Conservation (phyloP, 139 green algal species). For the Zygnema circumcarinatum region DNA sequence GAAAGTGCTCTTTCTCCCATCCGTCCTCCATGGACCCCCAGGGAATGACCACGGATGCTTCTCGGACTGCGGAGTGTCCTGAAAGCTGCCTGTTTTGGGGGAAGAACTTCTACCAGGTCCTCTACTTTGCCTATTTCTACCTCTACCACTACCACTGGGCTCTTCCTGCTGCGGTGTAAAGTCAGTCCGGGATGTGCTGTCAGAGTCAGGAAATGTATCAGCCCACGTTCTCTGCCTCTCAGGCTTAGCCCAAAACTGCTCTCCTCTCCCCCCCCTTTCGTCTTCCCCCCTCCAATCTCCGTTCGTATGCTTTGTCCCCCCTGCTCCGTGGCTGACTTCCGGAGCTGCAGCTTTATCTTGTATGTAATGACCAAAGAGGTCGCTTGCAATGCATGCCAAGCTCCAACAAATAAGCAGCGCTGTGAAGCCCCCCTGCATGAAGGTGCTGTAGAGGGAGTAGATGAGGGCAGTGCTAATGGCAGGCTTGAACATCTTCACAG, state of each 20-base stretch:
- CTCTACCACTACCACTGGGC: not conserved
- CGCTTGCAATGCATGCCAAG: slow-evolving; percentile 5
- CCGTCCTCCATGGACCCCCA: not conserved
- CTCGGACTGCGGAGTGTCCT: no score
- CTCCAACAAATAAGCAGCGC: slow-evolving; percentile 59
- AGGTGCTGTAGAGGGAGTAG: slow-evolving; percentile 71
- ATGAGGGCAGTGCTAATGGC: slow-evolving; percentile 71
- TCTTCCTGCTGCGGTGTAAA: not conserved
- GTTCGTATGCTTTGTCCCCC: not conserved
- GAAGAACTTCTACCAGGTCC: not conserved
- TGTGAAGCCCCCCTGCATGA: slow-evolving; percentile 70
- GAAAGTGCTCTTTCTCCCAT: not conserved
- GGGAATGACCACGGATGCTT: not conserved
- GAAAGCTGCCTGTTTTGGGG: no score
- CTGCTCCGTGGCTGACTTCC: not conserved
- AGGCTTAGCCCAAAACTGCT: not conserved
- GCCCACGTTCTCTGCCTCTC: not conserved
- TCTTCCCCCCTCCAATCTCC: not conserved
- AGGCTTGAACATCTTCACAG: slow-evolving; percentile 53
- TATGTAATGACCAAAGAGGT: slow-evolving; percentile 24
- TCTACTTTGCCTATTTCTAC: not conserved
- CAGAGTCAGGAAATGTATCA: not conserved
- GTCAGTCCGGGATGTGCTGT: not conserved
- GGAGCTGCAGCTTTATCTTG: not conserved
- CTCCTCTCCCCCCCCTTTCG: not conserved